Base-by-base conservation (phyloP, 768 basidiomycete genomes). In the Asterophora lycoperdoides region DNA sequence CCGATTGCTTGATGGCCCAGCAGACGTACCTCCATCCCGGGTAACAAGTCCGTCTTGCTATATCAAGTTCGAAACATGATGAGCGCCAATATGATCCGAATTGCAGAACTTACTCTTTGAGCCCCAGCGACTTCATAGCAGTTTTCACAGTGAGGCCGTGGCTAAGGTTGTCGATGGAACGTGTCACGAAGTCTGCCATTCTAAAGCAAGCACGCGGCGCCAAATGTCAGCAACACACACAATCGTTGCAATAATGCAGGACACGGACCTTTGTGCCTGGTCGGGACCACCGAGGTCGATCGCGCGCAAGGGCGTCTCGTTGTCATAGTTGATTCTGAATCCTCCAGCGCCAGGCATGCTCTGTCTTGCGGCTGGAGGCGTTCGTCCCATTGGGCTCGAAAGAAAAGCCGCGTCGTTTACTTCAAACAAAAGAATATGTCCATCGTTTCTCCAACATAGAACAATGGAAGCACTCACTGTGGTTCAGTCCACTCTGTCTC, bases 1-100 rank as follows among this genome's bases (percentile, higher is more conserved):
- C 89, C 89, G 43, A 91, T 83, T 32, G 78, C 69, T 63, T 91
- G 86, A 59, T 91, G 89, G 6, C 80, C 77, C 51, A 91, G 70
- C 8, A 91, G 71, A 3, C 79, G 74, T 9, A 89, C 78, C 59
- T 83, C 81, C 52, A 91, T 66, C 0, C 86, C 87, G 0, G 84
- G 83, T 1, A 93, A 61, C 14, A 80, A 57, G 49, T 85, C 81
- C 37, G 72, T 71, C 20, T 75, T 60, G 52, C 78, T 81, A 46
- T 7, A 44, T 23, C 23, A 23, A 23, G 6, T 23, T 18, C 37
- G 28, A 8, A n/a, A 3, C 13, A 28, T 15, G n/a, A 41, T 23
- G 3, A 41, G 4, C 4, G 23, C 5, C 13, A 28, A 41, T 13
- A n/a, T 4, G 26, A 32, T 32, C n/a, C 11, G 5, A 5, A 14